Percentiles rank a stretch among this genome's conserved stretches.
Evolutionary conservation across 306 rosid genomes (phyloP).

Genomic region (Hippophae rhamnoides): DNA sequence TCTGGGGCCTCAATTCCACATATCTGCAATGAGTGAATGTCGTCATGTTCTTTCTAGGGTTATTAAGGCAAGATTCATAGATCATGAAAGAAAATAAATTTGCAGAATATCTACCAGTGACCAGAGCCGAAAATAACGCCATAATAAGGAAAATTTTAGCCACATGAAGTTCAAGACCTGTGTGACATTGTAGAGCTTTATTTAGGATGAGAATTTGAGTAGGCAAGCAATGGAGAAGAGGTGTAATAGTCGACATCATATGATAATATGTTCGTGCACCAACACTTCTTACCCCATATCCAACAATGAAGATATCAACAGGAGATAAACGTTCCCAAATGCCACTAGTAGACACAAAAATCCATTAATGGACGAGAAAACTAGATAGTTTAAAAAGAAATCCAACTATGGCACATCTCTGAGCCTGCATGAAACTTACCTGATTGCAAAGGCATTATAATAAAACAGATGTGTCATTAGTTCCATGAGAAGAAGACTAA

Average conservation of each 20-base stretch:
- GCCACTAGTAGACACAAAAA: conserved; percentile 41
- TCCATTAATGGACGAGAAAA: conserved; percentile 17
- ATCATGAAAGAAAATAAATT: not conserved
- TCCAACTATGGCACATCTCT: conserved; percentile 5
- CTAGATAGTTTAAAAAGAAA: not conserved
- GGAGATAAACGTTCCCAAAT: conserved; percentile 74
- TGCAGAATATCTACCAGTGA: conserved; percentile 55
- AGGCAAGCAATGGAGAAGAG: not conserved
- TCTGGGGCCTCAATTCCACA: conserved; percentile 85
- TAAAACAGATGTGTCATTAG: conserved; percentile 69
- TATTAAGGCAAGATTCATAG: not conserved
- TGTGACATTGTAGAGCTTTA: conserved; percentile 12
- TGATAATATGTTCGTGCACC: not conserved
- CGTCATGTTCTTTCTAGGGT: not conserved
- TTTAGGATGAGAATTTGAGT: not conserved
- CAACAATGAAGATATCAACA: conserved; percentile 69
- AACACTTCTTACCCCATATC: conserved; percentile 79
- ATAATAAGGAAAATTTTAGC: conserved; percentile 78
- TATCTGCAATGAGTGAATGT: conserved; percentile 33
- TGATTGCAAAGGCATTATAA: conserved; percentile 83
- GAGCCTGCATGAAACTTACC: conserved; percentile 39
- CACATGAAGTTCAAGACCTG: conserved; percentile 95
- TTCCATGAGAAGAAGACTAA: conserved; percentile 68
- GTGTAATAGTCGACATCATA: not conserved
- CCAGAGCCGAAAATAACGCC: conserved; percentile 96